Conservation (phyloP, 164 flowering plant genomes). For the Santalum album region DNA sequence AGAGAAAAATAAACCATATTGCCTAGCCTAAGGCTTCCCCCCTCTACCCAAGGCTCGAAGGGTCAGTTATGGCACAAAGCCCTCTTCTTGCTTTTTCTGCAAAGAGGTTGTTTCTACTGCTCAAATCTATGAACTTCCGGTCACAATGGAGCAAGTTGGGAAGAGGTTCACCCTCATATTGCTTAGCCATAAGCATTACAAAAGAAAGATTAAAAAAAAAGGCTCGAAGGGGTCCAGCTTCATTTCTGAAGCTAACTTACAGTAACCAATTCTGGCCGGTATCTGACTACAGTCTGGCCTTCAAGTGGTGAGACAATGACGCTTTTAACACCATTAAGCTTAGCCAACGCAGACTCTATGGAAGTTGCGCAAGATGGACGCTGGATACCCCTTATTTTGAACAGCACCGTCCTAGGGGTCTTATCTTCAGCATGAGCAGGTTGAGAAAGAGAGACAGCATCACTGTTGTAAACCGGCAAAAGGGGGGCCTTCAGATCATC, state of each 20-base stretch:
- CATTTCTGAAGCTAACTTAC: conserved; percentile 34
- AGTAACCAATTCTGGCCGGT: conserved; percentile 36
- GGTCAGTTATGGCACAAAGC: no score
- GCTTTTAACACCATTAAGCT: conserved; percentile 49
- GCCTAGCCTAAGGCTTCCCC: no score
- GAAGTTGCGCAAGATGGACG: conserved; percentile 70
- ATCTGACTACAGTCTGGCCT: conserved; percentile 65
- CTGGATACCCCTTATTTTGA: conserved; percentile 44
- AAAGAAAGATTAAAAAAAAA: neutral
- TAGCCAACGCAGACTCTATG: conserved; percentile 53
- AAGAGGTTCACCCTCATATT: no score
- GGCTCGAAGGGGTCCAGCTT: neutral
- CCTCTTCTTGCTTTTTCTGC: no score
- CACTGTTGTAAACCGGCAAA: conserved; percentile 27
- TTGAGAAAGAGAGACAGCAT: conserved; percentile 19
- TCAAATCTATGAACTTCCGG: no score
- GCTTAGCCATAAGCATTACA: neutral
- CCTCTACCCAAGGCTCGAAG: no score
- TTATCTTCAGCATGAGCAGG: conserved; percentile 11
- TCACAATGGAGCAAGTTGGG: no score
- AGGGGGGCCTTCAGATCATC: conserved; percentile 60
- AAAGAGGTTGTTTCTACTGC: no score
- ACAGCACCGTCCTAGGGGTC: conserved; percentile 33
- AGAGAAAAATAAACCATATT: no score
- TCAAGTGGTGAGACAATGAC: conserved; percentile 62